Conservation (phyloP, 208 protist genomes). For the Angomonas deanei region DNA sequence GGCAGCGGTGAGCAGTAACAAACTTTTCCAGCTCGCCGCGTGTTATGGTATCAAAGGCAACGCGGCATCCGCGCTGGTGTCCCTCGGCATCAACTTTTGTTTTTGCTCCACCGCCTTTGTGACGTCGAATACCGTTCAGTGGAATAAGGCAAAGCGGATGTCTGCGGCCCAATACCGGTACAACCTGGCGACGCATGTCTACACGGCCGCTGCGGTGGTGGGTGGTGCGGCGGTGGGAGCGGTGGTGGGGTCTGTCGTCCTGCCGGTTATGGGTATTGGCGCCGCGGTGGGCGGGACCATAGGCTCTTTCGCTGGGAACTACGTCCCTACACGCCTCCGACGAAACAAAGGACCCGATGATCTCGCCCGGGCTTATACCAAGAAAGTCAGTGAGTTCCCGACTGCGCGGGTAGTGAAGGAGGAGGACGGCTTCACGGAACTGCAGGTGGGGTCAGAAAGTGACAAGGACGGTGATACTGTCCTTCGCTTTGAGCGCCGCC, state of each 20-base stretch:
- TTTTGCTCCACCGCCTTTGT: neutral
- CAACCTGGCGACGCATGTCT: conserved; percentile 38
- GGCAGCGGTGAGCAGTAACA: conserved; percentile 9
- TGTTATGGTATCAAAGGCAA: neutral
- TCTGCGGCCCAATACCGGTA: conserved; percentile 45
- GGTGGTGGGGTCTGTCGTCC: conserved; percentile 34
- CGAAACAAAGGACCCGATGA: conserved; percentile 5
- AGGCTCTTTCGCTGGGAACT: conserved; percentile 27
- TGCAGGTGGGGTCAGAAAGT: too few species aligned
- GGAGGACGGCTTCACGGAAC: too few species aligned
- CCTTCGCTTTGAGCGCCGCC: too few species aligned
- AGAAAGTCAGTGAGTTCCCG: neutral
- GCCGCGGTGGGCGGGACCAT: conserved; percentile 53
- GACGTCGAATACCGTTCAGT: conserved; percentile 12
- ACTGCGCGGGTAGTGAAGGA: too few species aligned
- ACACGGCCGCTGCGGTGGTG: conserved; percentile 27
- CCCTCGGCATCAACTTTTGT: neutral
- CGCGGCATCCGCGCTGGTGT: neutral
- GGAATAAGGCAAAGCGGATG: conserved; percentile 17
- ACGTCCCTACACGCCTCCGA: conserved; percentile 28
- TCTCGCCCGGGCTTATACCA: neutral
- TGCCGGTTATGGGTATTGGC: conserved; percentile 48
- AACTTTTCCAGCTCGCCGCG: neutral
- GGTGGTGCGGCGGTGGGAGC: conserved; percentile 43
- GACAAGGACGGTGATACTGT: too few species aligned